Evolutionary conservation across 371 early-diverging fungal species (phyloP).

Genomic region (Mucor irregularis): DNA sequence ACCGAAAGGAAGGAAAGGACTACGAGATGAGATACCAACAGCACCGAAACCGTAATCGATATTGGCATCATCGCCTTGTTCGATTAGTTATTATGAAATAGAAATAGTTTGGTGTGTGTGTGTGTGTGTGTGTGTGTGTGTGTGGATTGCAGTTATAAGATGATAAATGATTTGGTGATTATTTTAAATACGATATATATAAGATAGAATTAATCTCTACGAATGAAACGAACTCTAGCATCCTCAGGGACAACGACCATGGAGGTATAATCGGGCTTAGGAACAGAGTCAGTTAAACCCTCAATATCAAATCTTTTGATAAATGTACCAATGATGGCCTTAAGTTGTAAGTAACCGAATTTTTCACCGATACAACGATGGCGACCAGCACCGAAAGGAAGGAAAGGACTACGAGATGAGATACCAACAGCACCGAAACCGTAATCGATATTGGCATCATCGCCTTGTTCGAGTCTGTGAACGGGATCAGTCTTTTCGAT

Average conservation of each 20-base stretch:
- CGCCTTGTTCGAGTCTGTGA: slow-evolving; percentile 48
- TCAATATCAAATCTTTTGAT: slow-evolving; percentile 76
- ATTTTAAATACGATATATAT: too few relatives aligned
- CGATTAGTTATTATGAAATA: too few relatives aligned
- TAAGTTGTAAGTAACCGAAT: slow-evolving; percentile 95
- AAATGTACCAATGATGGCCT: slow-evolving; percentile 84
- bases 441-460: slow-evolving; percentile 80
- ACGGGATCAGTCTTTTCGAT: slow-evolving; percentile 48
- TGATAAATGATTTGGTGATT: background rate
- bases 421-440: slow-evolving; percentile 83
- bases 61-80: slow-evolving; percentile 68
- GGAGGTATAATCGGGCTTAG: slow-evolving; percentile 84
- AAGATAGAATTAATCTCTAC: too few relatives aligned
- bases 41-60: slow-evolving; percentile 86
- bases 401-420: slow-evolving; percentile 74
- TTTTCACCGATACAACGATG: slow-evolving; percentile 98
- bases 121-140: too few relatives aligned
- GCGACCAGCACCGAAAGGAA: slow-evolving; percentile 97
- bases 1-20: slow-evolving; percentile 94
- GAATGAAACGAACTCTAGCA: slow-evolving; percentile 9
- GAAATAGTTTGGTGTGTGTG: too few relatives aligned
- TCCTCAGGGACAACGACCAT: slow-evolving; percentile 87
- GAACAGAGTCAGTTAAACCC: slow-evolving; percentile 56
- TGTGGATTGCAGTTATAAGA: background rate
- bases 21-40: slow-evolving; percentile 69